A percentile compares a stretch with the other conserved stretches of the same genome.
Evolutionary conservation across 2,329 filamentous ascomycete genomes (phyloP).

Genomic region (Emmonsiellopsis sp.): DNA sequence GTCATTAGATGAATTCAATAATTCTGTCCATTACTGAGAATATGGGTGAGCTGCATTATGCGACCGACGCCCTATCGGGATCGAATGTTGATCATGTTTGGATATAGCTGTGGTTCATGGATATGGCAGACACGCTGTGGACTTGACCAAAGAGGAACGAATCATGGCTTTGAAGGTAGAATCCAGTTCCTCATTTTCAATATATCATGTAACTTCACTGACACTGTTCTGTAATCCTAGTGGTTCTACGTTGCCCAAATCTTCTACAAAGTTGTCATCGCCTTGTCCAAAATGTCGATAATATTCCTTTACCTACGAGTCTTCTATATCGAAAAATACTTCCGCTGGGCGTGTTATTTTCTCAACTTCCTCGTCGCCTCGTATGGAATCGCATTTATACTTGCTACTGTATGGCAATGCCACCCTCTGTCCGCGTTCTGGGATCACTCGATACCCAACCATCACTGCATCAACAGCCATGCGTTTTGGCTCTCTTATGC

Average conservation of each 20-base stretch:
- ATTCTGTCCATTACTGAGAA: constrained; percentile 13
- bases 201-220: background rate
- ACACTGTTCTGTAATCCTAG: constrained; percentile 18
- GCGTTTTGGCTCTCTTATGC: constrained; percentile 16
- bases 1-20: constrained; percentile 8
- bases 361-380: constrained; percentile 10
- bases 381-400: constrained; percentile 12
- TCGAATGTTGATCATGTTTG: background rate
- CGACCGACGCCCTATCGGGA: background rate
- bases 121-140: constrained; percentile 18
- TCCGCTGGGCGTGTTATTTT: constrained; percentile 35
- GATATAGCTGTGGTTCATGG: constrained; percentile 21
- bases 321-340: constrained; percentile 36
- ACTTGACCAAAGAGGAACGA: constrained; percentile 15
- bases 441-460: constrained; percentile 11
- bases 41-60: background rate
- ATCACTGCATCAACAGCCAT: constrained; percentile 16
- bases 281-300: constrained; percentile 45
- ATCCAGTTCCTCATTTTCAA: background rate
- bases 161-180: constrained; percentile 18
- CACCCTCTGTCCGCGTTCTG: constrained; percentile 15
- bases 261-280: constrained; percentile 47
- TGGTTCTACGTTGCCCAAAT: constrained; percentile 44
- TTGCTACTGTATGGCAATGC: constrained; percentile 17
- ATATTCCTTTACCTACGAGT: constrained; percentile 47